These are phyloP conservation scores for Exobasidium rhododendri DNA, from an alignment of 1,284 basidiomycete species.

Conservation along the genomic window DNA sequence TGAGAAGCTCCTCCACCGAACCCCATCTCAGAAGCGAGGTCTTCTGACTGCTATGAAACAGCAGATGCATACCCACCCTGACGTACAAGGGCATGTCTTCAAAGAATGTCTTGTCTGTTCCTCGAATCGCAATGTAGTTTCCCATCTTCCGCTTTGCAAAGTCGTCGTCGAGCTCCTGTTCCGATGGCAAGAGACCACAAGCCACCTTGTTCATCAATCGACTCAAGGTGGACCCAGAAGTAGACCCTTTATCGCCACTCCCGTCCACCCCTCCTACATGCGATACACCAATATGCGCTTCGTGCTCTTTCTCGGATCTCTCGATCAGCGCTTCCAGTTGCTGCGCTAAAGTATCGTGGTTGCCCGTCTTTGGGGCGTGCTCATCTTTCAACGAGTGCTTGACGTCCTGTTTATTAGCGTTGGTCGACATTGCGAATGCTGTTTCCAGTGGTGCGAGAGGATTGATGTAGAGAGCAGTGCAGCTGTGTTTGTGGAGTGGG, in stretches of 20 bases:
- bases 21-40: conserved; percentile 15
- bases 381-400: background rate
- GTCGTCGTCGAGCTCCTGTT: conserved; percentile 21
- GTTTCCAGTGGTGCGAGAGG: too few species aligned
- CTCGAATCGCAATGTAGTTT: conserved; percentile 42
- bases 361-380: background rate
- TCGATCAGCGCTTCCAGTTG: conserved; percentile 6
- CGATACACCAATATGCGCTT: conserved; percentile 1
- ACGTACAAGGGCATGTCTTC: conserved; percentile 30
- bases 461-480: background rate
- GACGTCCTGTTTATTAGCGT: background rate
- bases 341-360: conserved; percentile 2
- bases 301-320: conserved; percentile 2
- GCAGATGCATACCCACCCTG: conserved; percentile 25
- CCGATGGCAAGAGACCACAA: background rate
- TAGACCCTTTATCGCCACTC: background rate
- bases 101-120: conserved; percentile 33
- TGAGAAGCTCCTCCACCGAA: conserved; percentile 27
- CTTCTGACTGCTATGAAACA: conserved; percentile 16
- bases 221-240: background rate
- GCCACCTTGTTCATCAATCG: background rate
- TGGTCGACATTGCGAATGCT: too few species aligned
- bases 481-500: background rate
- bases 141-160: conserved; percentile 39
- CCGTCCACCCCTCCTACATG: background rate